phyloP scores from a whole-genome alignment of 129 eudicot species.

The Helianthus tuberosus region DNA sequence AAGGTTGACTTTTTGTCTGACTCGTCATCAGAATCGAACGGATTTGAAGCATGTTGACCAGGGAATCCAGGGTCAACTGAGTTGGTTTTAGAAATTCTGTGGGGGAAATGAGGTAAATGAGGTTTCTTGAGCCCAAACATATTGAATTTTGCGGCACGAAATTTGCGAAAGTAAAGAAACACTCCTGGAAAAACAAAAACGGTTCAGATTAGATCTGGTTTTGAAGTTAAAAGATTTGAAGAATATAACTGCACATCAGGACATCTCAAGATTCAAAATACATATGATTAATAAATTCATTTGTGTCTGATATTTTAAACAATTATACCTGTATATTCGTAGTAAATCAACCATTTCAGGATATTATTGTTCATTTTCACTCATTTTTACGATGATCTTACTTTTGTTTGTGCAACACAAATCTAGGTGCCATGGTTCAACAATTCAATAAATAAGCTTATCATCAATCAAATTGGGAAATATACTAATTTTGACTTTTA shows the following conservation, averaged over 20 bases:
- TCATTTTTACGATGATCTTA: not conserved
- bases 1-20: conserved; percentile 47
- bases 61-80: conserved; percentile 54
- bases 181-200: not conserved
- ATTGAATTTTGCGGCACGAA: conserved; percentile 26
- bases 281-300: conserved; percentile 1
- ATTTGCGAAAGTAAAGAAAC: not conserved
- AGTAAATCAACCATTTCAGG: conserved; percentile 5
- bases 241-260: not conserved
- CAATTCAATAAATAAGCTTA: not conserved
- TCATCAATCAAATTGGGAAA: not conserved
- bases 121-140: conserved; percentile 77
- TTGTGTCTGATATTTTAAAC: not conserved
- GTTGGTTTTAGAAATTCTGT: conserved; percentile 45
- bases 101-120: conserved; percentile 59
- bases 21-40: conserved; percentile 77
- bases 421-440: not conserved
- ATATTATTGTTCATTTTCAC: not conserved
- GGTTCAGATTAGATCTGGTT: conserved; percentile 3
- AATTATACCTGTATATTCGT: not conserved
- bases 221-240: not conserved
- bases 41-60: conserved; percentile 48
- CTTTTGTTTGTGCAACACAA: not conserved
- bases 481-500: conserved; percentile 16
- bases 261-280: not conserved